phyloP scores from a whole-genome alignment of 2,329 filamentous ascomycete species.

The Diplodia corticola region DNA sequence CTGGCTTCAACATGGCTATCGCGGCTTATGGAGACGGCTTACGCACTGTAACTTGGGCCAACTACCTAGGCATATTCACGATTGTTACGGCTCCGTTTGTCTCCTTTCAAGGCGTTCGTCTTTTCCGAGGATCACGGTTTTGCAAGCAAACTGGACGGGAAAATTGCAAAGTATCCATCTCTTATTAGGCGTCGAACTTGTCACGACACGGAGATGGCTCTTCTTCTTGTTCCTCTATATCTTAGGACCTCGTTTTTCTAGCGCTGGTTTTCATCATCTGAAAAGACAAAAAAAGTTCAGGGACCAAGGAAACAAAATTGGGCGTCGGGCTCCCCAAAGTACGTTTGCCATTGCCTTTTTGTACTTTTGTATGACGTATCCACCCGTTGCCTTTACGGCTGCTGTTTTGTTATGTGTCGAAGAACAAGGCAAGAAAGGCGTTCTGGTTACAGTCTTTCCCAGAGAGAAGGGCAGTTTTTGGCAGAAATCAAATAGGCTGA shows the following conservation, averaged over 20 bases:
- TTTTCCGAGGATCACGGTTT: neutral
- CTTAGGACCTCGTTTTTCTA: neutral
- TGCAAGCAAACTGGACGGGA: neutral
- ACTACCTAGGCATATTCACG: neutral
- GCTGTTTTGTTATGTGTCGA: neutral
- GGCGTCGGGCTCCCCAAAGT: neutral
- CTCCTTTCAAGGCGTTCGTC: neutral
- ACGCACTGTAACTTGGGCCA: neutral
- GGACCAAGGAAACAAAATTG: neutral
- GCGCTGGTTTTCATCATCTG: no score
- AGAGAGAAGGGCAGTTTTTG: neutral
- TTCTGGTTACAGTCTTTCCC: neutral
- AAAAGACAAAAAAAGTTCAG: no score
- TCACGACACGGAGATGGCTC: neutral
- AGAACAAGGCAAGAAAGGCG: constrained; percentile 6
- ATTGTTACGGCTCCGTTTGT: neutral
- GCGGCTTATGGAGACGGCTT: neutral
- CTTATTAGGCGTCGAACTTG: neutral
- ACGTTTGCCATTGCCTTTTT: neutral
- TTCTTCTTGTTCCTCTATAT: neutral
- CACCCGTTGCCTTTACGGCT: neutral
- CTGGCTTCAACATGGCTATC: neutral
- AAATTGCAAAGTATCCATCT: neutral
- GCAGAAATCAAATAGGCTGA: neutral
- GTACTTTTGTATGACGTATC: constrained; percentile 4